phyloP scores from a whole-genome alignment of 2,329 filamentous ascomycete species.

The Alternaria sp. region DNA sequence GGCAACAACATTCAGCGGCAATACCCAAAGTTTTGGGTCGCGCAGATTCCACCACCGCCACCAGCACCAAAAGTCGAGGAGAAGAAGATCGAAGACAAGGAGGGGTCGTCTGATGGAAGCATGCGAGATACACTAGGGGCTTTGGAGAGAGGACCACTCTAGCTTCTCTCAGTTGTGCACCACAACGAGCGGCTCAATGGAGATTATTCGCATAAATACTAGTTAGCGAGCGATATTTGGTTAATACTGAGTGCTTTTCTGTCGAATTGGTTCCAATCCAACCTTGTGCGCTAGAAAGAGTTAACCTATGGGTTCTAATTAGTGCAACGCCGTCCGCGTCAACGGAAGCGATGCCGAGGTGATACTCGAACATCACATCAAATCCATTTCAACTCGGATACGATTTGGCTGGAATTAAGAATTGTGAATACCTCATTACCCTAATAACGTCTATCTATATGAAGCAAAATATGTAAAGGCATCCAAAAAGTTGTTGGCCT shows the following conservation, averaged over 20 bases:
- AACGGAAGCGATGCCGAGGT: not conserved
- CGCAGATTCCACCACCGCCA: conserved; percentile 40
- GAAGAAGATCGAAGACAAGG: conserved; percentile 15
- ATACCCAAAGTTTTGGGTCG: conserved; percentile 59
- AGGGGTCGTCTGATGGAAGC: conserved; percentile 21
- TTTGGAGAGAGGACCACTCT: conserved; percentile 28
- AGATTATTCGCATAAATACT: not conserved
- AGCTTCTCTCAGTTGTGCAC: not conserved
- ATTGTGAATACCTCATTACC: not conserved
- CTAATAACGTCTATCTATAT: not conserved
- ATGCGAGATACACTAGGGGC: conserved; percentile 23
- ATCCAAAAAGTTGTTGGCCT: not conserved
- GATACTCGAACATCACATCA: not conserved
- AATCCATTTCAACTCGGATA: not conserved
- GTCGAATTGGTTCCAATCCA: too few relatives aligned
- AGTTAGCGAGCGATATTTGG: not conserved
- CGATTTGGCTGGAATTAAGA: not conserved
- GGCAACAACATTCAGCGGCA: conserved; percentile 57
- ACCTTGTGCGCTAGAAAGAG: not conserved
- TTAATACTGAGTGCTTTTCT: not conserved
- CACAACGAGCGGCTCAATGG: not conserved
- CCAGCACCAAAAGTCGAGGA: conserved; percentile 23
- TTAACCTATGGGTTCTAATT: not conserved
- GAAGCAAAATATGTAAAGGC: not conserved
- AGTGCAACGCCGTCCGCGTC: not conserved